phyloP scores from a whole-genome alignment of 2,329 filamentous ascomycete species.

The Sporothrix pseudoabietina region DNA sequence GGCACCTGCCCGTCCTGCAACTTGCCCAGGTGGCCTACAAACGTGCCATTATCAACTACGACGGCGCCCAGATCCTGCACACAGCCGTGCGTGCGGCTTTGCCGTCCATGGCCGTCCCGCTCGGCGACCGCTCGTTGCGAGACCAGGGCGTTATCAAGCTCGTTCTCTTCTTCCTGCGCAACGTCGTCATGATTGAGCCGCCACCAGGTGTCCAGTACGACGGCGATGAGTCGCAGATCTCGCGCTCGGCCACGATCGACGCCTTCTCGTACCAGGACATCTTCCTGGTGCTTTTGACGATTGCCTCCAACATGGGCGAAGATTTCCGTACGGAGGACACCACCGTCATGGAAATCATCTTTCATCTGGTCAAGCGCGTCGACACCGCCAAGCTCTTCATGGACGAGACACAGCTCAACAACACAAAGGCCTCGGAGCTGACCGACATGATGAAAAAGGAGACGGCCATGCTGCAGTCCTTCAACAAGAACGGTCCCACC shows the following conservation, averaged over 20 bases:
- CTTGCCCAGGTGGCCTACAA: constrained; percentile 90
- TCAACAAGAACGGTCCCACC: constrained; percentile 76
- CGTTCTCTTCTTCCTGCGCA: constrained; percentile 84
- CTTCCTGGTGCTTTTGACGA: constrained; percentile 78
- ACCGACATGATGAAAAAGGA: constrained; percentile 77
- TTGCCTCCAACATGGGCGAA: constrained; percentile 90
- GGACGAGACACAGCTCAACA: constrained; percentile 70
- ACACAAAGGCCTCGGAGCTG: constrained; percentile 72
- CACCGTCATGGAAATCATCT: constrained; percentile 86
- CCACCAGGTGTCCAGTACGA: constrained; percentile 73
- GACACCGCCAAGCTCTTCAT: constrained; percentile 84
- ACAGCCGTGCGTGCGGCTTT: constrained; percentile 79
- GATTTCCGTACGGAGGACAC: constrained; percentile 90
- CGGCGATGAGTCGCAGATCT: constrained; percentile 87
- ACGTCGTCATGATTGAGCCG: constrained; percentile 81
- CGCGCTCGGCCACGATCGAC: constrained; percentile 82
- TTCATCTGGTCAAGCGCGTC: constrained; percentile 88
- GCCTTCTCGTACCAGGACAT: constrained; percentile 90
- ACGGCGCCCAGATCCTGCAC: constrained; percentile 74
- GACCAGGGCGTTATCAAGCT: constrained; percentile 94
- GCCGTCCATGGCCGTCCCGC: constrained; percentile 78
- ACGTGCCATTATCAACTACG: constrained; percentile 80
- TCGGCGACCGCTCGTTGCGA: constrained; percentile 72
- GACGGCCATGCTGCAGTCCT: constrained; percentile 75
- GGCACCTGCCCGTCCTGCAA: constrained; percentile 86